A percentile compares a stretch with the other conserved stretches of the same genome.
These are phyloP conservation scores for Eragrostis tef DNA, from an alignment of 202 grass and related monocot genomes.

Conservation along the genomic window DNA sequence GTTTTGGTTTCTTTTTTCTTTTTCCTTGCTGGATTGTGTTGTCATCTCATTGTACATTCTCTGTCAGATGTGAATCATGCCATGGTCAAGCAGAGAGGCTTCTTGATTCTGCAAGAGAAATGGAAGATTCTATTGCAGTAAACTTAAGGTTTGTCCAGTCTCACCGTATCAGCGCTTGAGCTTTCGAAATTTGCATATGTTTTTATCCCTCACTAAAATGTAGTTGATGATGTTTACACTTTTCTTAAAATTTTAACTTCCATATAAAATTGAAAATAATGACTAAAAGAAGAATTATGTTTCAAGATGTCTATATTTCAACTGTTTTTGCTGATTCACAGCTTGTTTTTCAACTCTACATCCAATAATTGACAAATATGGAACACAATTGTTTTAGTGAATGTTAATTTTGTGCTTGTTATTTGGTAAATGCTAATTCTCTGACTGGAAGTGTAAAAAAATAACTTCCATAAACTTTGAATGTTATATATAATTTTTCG, in stretches of 20 bases:
- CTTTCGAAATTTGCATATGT: not conserved
- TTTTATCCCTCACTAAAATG: not conserved
- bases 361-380: constrained; percentile 3
- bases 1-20: constrained; percentile 34
- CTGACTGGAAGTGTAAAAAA: not conserved
- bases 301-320: not conserved
- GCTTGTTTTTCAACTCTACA: not conserved
- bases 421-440: not conserved
- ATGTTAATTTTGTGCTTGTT: not conserved
- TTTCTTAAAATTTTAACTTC: not conserved
- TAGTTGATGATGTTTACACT: not conserved
- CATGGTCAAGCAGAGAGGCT: constrained; percentile 98
- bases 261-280: not conserved
- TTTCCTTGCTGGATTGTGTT: constrained; percentile 1
- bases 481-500: not conserved
- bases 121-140: constrained; percentile 99
- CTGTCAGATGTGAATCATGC: constrained; percentile 89
- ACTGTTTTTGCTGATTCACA: not conserved
- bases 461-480: not conserved
- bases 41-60: constrained; percentile 39
- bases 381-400: not conserved
- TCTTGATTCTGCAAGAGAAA: constrained; percentile 95
- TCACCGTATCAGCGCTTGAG: constrained; percentile 14
- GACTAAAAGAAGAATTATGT: not conserved
- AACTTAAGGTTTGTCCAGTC: constrained; percentile 79